phyloP scores from a whole-genome alignment of 129 eudicot genomes.

The Chrysanthemum seticuspe region DNA sequence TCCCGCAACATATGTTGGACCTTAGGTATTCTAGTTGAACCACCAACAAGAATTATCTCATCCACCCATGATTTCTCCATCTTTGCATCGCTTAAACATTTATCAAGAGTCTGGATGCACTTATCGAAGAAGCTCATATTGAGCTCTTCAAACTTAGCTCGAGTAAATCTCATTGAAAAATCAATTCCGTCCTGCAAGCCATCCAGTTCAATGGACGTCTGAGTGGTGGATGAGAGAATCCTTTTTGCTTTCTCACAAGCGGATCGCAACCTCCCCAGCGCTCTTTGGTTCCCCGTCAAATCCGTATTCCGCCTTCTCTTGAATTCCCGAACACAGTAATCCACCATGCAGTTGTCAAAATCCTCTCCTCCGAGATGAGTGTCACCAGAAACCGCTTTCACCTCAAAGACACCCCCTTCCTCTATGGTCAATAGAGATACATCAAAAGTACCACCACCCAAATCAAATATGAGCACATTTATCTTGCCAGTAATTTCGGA shows the following conservation, averaged over 20 bases:
- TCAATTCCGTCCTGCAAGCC: constrained; percentile 25
- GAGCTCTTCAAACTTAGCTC: constrained; percentile 30
- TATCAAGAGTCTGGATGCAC: constrained; percentile 10
- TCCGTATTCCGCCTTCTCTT: constrained; percentile 21
- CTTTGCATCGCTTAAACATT: constrained; percentile 20
- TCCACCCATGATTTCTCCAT: constrained; percentile 16
- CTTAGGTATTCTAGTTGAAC: constrained; percentile 33
- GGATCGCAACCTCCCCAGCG: constrained; percentile 31
- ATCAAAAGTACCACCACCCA: constrained; percentile 29
- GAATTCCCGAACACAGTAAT: constrained; percentile 24
- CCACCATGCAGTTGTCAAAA: constrained; percentile 22
- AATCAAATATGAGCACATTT: constrained; percentile 30
- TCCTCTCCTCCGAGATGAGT: constrained; percentile 30
- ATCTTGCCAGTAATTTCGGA: constrained; percentile 12
- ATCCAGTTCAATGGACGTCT: constrained; percentile 22
- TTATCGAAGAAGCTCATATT: constrained; percentile 7
- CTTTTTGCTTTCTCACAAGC: constrained; percentile 30
- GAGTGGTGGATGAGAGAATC: constrained; percentile 25
- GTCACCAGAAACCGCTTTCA: constrained; percentile 30
- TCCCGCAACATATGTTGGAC: constrained; percentile 23
- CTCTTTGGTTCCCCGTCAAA: constrained; percentile 15
- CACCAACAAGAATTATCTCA: constrained; percentile 26
- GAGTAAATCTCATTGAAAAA: constrained; percentile 20
- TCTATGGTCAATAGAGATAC: constrained; percentile 17
- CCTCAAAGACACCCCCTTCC: constrained; percentile 22